Evolutionary conservation across 305 asterid species (phyloP).

Genomic region (Withania somnifera): DNA sequence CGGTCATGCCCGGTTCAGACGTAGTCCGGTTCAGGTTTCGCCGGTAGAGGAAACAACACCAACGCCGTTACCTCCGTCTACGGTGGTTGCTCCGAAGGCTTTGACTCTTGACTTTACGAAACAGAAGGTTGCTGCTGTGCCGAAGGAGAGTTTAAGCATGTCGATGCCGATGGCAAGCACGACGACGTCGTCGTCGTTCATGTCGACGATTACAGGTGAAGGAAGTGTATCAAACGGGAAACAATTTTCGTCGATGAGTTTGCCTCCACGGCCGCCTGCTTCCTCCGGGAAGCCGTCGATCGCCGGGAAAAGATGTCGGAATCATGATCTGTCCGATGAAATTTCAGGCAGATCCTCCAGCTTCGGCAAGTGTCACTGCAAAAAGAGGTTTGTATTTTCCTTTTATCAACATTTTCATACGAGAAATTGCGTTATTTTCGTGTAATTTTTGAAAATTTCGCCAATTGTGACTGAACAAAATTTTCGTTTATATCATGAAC

Average conservation of each 20-base stretch:
- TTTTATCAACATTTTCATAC: too few species aligned
- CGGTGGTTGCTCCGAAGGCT: too few species aligned
- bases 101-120: conserved; percentile 44
- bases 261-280: conserved; percentile 25
- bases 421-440: too few species aligned
- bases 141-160: too few species aligned
- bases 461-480: too few species aligned
- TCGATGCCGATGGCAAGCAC: conserved; percentile 29
- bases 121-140: too few species aligned
- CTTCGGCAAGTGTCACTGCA: conserved; percentile 59
- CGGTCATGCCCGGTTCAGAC: conserved; percentile 11
- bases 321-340: conserved; percentile 37
- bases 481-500: neutral
- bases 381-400: too few species aligned
- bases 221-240: conserved; percentile 74
- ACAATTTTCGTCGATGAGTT: conserved; percentile 28
- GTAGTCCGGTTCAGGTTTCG: neutral
- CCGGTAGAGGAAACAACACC: too few species aligned
- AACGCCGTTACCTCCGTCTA: too few species aligned
- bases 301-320: conserved; percentile 47
- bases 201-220: conserved; percentile 69
- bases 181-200: conserved; percentile 51
- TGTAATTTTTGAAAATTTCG: too few species aligned
- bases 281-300: conserved; percentile 62
- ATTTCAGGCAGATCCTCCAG: conserved; percentile 24